These are phyloP conservation scores for Myochromella boudieri DNA, from an alignment of 768 basidiomycete genomes.

Conservation along the genomic window DNA sequence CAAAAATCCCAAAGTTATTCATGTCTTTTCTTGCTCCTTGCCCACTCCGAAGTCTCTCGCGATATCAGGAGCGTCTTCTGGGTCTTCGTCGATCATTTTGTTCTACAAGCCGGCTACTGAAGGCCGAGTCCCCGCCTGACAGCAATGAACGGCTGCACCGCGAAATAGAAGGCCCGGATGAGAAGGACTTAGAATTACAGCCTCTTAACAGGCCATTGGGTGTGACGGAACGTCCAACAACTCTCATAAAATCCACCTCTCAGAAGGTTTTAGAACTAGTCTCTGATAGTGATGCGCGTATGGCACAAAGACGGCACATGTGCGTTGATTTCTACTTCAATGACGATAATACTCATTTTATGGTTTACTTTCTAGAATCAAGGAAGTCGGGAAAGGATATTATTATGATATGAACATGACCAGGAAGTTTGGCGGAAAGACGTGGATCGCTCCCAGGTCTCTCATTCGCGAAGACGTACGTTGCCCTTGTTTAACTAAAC, in stretches of 20 bases:
- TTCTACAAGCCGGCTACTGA: conserved; percentile 7
- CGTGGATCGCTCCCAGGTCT: conserved; percentile 88
- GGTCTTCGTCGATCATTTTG: conserved; percentile 17
- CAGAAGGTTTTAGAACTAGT: conserved; percentile 68
- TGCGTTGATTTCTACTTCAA: conserved; percentile 25
- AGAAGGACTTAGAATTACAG: conserved; percentile 25
- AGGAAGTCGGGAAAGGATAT: conserved; percentile 73
- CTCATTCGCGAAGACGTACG: conserved; percentile 89
- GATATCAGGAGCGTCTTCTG: conserved; percentile 4
- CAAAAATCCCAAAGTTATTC: background rate
- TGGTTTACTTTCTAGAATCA: conserved; percentile 32
- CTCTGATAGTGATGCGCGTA: conserved; percentile 61
- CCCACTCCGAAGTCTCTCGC: conserved; percentile 14
- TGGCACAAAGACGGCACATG: conserved; percentile 70
- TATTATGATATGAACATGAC: conserved; percentile 84
- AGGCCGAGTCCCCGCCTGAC: conserved; percentile 1
- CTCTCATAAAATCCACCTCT: conserved; percentile 54
- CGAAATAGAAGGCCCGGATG: conserved; percentile 17
- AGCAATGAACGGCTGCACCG: conserved; percentile 3
- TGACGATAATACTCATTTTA: background rate
- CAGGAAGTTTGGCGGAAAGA: conserved; percentile 84
- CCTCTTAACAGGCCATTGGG: conserved; percentile 71
- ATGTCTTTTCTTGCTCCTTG: conserved; percentile 20
- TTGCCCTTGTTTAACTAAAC: conserved; percentile 10
- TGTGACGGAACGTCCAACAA: conserved; percentile 66